A percentile compares a stretch with the other conserved stretches of the same genome.
Conservation (phyloP, 2,329 filamentous ascomycete species). For the Sordariomycetes sp. region DNA sequence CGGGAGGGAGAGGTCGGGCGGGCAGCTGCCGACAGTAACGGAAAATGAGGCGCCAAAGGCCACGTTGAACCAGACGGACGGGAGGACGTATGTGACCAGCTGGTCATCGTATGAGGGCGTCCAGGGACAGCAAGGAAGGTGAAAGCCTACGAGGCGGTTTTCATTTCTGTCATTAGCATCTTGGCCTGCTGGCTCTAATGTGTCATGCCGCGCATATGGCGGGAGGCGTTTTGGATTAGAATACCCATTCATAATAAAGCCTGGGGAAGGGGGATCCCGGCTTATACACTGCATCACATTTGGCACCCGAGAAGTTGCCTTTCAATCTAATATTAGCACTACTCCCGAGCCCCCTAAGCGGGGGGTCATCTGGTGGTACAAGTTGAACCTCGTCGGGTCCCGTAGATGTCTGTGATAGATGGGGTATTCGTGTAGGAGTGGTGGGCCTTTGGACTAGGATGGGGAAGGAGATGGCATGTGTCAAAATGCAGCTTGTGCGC, state of each 20-base stretch:
- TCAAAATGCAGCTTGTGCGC: not conserved
- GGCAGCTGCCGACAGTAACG: not conserved
- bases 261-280: not conserved
- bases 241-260: not conserved
- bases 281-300: not conserved
- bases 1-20: not conserved
- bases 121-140: not conserved
- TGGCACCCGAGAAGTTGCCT: not conserved
- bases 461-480: not conserved
- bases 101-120: conserved; percentile 1
- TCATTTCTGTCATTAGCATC: not conserved
- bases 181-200: not conserved
- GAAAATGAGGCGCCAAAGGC: not conserved
- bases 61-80: not conserved
- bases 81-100: conserved; percentile 1
- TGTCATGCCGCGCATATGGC: not conserved
- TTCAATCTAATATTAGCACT: not conserved
- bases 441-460: not conserved
- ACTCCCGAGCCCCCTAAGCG: not conserved
- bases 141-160: not conserved
- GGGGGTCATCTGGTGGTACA: not conserved
- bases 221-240: not conserved
- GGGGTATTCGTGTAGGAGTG: not conserved
- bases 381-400: not conserved
- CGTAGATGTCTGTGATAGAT: not conserved